Conservation (phyloP, 2,329 filamentous ascomycete species). For the Alternaria sp. region DNA sequence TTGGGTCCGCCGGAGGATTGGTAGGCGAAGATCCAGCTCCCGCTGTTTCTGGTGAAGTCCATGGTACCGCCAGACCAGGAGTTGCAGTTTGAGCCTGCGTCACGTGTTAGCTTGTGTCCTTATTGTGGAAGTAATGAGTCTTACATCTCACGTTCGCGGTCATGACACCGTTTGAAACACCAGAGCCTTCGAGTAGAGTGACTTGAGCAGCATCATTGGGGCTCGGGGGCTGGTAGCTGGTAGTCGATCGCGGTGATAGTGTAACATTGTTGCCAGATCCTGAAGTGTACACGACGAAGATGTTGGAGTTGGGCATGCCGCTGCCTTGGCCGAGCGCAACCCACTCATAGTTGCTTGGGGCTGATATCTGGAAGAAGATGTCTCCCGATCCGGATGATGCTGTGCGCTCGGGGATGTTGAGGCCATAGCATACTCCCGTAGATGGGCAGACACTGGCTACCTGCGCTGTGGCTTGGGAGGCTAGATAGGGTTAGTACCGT, state of each 20-base stretch:
- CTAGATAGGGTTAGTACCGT: slow-evolving; percentile 28
- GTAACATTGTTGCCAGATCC: slow-evolving; percentile 62
- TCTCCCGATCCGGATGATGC: slow-evolving; percentile 59
- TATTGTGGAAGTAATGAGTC: too few relatives aligned
- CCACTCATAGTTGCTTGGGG: slow-evolving; percentile 61
- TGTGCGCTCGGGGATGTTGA: slow-evolving; percentile 62
- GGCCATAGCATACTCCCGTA: slow-evolving; percentile 53
- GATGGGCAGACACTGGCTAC: slow-evolving; percentile 36
- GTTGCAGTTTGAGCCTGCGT: slow-evolving; percentile 57
- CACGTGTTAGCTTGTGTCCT: slow-evolving; percentile 16
- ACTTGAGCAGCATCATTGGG: slow-evolving; percentile 53
- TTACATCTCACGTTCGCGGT: slow-evolving; percentile 63
- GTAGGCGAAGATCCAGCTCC: slow-evolving; percentile 60
- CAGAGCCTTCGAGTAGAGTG: slow-evolving; percentile 60
- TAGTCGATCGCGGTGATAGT: slow-evolving; percentile 59
- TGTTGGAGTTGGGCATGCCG: slow-evolving; percentile 62
- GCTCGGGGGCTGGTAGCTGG: slow-evolving; percentile 53
- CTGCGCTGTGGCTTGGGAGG: slow-evolving; percentile 36
- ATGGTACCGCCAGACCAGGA: slow-evolving; percentile 60
- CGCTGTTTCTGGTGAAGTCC: slow-evolving; percentile 53
- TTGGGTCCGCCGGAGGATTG: slow-evolving; percentile 54
- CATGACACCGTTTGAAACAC: slow-evolving; percentile 60
- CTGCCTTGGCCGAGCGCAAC: slow-evolving; percentile 63
- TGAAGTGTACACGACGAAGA: slow-evolving; percentile 65
- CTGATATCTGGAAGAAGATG: slow-evolving; percentile 64